These are phyloP conservation scores for Bondarzewia mesenterica DNA, from an alignment of 1,284 basidiomycete species.

Conservation along the genomic window DNA sequence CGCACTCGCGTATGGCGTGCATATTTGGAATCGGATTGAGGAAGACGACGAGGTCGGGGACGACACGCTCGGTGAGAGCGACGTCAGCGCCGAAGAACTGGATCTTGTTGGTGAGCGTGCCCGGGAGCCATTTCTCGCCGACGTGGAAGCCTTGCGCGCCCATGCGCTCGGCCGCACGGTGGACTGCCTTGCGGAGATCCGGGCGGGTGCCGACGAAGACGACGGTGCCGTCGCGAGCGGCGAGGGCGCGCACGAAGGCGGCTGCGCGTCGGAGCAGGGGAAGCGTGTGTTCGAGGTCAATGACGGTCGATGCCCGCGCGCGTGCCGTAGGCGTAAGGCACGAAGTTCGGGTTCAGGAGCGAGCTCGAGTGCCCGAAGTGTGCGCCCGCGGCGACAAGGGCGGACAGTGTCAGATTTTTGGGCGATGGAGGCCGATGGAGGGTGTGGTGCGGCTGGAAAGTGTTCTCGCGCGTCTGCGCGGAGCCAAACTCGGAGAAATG, in stretches of 20 bases:
- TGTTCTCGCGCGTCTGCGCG: constrained; percentile 60
- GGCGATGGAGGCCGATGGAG: constrained; percentile 59
- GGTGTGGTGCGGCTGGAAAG: constrained; percentile 69
- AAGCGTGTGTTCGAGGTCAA: constrained; percentile 92
- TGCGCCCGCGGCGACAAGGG: constrained; percentile 88
- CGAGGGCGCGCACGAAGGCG: constrained; percentile 78
- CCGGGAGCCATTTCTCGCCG: constrained; percentile 87
- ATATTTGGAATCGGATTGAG: constrained; percentile 84
- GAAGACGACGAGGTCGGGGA: constrained; percentile 84
- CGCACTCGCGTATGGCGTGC: constrained; percentile 81
- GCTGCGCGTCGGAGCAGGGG: constrained; percentile 89
- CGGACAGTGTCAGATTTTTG: constrained; percentile 72
- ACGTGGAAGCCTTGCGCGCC: constrained; percentile 77
- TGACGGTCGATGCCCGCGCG: constrained; percentile 88
- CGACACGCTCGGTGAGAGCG: constrained; percentile 49
- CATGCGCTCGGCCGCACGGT: constrained; percentile 76
- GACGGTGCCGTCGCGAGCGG: constrained; percentile 77
- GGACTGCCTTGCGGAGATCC: constrained; percentile 69
- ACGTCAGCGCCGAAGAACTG: constrained; percentile 67
- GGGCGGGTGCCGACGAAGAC: constrained; percentile 87
- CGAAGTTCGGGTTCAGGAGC: constrained; percentile 81
- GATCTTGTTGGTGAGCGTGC: constrained; percentile 86
- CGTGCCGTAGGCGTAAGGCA: constrained; percentile 91
- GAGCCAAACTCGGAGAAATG: constrained; percentile 71
- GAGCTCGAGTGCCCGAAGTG: constrained; percentile 87